Conservation (phyloP, 352 stramenopile species). For the Globisporangium splendens region DNA sequence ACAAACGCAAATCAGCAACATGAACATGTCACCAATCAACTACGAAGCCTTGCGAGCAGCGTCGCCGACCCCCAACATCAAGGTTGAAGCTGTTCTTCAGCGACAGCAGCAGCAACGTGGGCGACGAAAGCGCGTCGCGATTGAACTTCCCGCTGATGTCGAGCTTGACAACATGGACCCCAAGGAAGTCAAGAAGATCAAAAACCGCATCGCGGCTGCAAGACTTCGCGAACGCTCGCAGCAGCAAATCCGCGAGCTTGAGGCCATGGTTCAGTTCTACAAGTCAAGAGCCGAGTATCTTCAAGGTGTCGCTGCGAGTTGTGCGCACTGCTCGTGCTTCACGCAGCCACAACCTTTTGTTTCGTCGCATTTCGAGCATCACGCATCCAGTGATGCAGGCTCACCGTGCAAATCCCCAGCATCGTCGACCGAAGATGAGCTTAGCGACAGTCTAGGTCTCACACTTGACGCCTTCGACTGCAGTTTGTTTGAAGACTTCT, state of each 20-base stretch:
- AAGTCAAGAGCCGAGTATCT: conserved; percentile 32
- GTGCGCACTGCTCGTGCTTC: conserved; percentile 20
- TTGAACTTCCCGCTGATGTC: conserved; percentile 38
- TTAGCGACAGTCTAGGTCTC: too few relatives aligned
- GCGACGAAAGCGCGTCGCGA: conserved; percentile 47
- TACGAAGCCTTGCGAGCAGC: not conserved
- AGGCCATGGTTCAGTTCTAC: conserved; percentile 30
- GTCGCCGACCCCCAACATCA: conserved; percentile 7
- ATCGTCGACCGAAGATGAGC: too few relatives aligned
- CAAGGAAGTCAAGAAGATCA: conserved; percentile 44
- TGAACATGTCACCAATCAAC: too few relatives aligned
- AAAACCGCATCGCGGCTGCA: conserved; percentile 49
- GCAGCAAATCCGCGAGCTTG: conserved; percentile 35
- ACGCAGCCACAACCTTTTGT: conserved; percentile 7
- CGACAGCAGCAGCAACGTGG: conserved; percentile 16
- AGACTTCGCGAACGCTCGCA: conserved; percentile 49
- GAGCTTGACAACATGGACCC: conserved; percentile 23
- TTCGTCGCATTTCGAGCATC: not conserved
- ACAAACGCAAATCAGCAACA: too few relatives aligned
- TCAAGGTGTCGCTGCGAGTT: conserved; percentile 25
- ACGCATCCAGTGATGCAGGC: not conserved
- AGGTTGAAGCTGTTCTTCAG: conserved; percentile 15
- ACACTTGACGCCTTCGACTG: too few relatives aligned
- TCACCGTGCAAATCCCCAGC: too few relatives aligned
- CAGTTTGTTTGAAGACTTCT: too few relatives aligned